These are phyloP conservation scores for Cicer cuneatum DNA, from an alignment of 306 rosid species.

Conservation along the genomic window DNA sequence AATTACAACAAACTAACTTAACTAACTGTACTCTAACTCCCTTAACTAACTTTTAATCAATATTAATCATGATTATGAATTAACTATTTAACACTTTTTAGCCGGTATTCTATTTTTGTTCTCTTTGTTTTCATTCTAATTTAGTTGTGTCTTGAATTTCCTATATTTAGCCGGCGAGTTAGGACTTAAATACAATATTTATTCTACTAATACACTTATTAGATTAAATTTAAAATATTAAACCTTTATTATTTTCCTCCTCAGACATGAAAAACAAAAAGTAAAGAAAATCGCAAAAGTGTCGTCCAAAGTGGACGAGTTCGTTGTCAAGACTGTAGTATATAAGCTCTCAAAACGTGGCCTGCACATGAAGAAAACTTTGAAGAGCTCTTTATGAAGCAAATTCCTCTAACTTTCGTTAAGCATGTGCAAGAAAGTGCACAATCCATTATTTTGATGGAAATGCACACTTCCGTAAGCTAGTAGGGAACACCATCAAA, in stretches of 20 bases:
- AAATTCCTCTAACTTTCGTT: conserved; percentile 34
- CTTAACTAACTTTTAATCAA: no score
- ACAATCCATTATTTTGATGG: conserved; percentile 2
- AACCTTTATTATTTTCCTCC: background rate
- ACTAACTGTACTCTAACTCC: no score
- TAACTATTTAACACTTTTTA: no score
- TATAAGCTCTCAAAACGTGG: conserved; percentile 37
- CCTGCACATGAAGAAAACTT: conserved; percentile 46
- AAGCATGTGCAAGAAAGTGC: conserved; percentile 49
- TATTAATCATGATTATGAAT: no score
- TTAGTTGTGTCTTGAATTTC: no score
- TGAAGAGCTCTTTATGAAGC: conserved; percentile 1
- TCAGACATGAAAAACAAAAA: background rate
- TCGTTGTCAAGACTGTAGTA: conserved; percentile 22
- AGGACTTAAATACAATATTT: no score
- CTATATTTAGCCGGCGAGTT: no score
- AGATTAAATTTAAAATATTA: no score
- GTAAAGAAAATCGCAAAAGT: background rate
- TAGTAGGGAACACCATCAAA: background rate
- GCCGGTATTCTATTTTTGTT: no score
- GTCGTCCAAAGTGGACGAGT: conserved; percentile 9
- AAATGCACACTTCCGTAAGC: conserved; percentile 31
- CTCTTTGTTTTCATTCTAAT: no score
- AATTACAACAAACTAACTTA: no score
- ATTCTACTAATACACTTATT: no score